Base-by-base conservation (phyloP, 495 filamentous ascomycete genomes). In the Apodospora peruviana region DNA sequence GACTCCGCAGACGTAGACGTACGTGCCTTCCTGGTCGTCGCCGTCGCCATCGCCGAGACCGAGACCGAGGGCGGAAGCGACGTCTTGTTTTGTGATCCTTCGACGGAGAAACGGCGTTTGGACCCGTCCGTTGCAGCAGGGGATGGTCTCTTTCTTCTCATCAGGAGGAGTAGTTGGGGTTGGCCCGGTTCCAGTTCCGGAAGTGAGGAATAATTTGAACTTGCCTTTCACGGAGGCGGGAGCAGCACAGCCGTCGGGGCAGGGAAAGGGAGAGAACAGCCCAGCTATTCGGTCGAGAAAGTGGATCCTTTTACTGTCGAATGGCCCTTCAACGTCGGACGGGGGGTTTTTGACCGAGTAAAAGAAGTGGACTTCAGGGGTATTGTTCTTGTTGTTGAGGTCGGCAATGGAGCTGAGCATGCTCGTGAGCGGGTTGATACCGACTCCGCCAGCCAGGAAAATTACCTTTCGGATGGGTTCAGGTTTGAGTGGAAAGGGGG, bases 381-480 rank as follows among this genome's bases (percentile, higher is more conserved):
- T n/a, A 2, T 18, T 2, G 1, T 5, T 17, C 10, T 17, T 2
- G 7, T 2, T 4, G 14, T 43, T n/a, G 32, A 41, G 39, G 47
- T 67, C 63, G 2, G 55, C 62, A 14, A 80, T 47, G 5, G 48
- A 48, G 16, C 55, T 50, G 5, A 78, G 50, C 65, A 79, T 80
- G 51, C 65, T 72, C 29, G 76, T 66, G 23, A 78, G 64, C 9
- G 76, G 83, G 63, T 95, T 95, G 37, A 95, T 84, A 1, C 90
- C 90, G 20, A 95, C 83, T 0, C 90, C 90, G 4, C 88, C 88
- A 1, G 89, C 89, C 39, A 94, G 71, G 34, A 95, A 81, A 0
- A 91, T 76, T 2, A 83, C 73, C 44, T 77, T 81, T 11, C 72
- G 68, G 9, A 88, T 60, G 19, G 53, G 56, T 9, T 79, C 49